Evolutionary conservation across 75 land plant genomes (phyloP).

Genomic region (Gnetum montanum): DNA sequence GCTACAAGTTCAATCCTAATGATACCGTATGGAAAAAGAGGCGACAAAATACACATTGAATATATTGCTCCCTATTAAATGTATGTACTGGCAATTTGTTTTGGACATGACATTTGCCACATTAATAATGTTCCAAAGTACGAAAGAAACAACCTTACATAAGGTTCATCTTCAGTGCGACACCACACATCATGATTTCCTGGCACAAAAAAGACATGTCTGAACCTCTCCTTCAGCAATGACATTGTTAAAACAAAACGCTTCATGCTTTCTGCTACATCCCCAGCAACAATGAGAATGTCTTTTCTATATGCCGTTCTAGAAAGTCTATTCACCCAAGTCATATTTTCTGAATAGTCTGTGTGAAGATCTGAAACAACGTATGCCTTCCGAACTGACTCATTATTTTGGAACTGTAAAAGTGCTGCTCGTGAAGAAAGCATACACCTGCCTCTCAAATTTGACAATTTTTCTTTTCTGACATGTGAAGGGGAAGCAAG

Average conservation of each 20-base stretch:
- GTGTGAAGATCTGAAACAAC: conserved; percentile 80
- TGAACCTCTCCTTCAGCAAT: conserved; percentile 60
- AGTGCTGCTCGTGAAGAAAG: not conserved
- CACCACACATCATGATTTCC: conserved; percentile 97
- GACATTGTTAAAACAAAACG: conserved; percentile 64
- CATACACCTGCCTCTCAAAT: not conserved
- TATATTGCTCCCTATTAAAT: too few species aligned
- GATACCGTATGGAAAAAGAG: not conserved
- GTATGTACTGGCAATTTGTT: too few species aligned
- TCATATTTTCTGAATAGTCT: conserved; percentile 76
- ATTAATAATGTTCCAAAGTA: too few species aligned
- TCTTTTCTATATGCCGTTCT: conserved; percentile 23
- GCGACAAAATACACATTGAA: too few species aligned
- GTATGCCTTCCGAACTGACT: conserved; percentile 24
- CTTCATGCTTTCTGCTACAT: conserved; percentile 61
- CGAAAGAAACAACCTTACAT: conserved; percentile 38
- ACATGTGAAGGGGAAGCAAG: not conserved
- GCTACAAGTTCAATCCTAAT: not conserved
- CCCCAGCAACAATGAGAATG: conserved; percentile 84
- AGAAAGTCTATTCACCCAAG: conserved; percentile 55
- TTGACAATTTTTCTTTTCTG: not conserved
- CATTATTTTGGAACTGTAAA: not conserved
- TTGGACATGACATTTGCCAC: too few species aligned
- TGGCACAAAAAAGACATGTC: conserved; percentile 70
- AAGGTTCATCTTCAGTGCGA: conserved; percentile 33